phyloP scores from a whole-genome alignment of 2,329 filamentous ascomycete species.

The Pseudodiploospora longispora region DNA sequence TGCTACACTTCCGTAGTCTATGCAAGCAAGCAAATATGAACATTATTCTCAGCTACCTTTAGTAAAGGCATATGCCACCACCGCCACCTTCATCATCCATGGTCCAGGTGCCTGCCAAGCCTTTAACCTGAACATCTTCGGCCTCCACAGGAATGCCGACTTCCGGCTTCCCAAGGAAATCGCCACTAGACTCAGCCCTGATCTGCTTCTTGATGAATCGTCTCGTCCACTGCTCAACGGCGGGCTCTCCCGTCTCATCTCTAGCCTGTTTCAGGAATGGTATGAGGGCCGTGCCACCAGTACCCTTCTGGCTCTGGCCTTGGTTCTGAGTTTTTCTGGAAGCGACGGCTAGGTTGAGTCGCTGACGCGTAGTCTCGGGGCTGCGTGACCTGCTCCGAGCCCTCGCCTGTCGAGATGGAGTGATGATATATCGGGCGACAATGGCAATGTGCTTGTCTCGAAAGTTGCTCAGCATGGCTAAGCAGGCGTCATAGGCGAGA shows the following conservation, averaged over 20 bases:
- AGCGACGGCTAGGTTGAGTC: conserved; percentile 55
- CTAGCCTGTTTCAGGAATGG: conserved; percentile 94
- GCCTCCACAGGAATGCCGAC: conserved; percentile 30
- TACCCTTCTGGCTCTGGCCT: conserved; percentile 66
- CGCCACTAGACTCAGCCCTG: conserved; percentile 39
- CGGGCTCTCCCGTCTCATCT: conserved; percentile 90
- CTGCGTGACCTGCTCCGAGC: conserved; percentile 54
- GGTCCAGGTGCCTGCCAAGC: conserved; percentile 80
- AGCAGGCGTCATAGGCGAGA: conserved; percentile 82
- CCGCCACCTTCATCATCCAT: conserved; percentile 72
- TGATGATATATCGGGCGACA: conserved; percentile 89
- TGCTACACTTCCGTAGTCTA: too few relatives aligned
- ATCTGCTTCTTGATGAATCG: conserved; percentile 48
- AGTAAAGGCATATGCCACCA: conserved; percentile 54
- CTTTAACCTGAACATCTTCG: conserved; percentile 45
- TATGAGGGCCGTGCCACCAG: conserved; percentile 87
- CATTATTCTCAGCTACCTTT: neutral
- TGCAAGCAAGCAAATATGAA: neutral
- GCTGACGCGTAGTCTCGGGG: conserved; percentile 40
- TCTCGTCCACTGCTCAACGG: conserved; percentile 59
- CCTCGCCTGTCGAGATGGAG: conserved; percentile 71
- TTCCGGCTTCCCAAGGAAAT: conserved; percentile 48
- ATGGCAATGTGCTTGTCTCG: conserved; percentile 95
- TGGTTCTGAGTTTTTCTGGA: conserved; percentile 34
- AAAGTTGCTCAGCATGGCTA: conserved; percentile 61